phyloP scores from a whole-genome alignment of 345 rosid genomes.

The Laguncularia racemosa region DNA sequence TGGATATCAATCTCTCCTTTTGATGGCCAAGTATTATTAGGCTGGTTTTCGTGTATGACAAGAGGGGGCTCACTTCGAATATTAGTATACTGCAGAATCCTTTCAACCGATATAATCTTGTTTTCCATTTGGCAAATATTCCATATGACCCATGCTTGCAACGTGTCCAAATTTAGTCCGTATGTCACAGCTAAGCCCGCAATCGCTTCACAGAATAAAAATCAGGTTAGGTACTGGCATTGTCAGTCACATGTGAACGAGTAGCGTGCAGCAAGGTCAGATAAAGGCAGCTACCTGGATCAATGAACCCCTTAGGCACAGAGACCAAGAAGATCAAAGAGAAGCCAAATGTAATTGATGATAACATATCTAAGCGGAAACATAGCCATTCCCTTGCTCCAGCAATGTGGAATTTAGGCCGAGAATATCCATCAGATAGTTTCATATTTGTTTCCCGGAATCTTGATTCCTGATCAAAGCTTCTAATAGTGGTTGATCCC shows the following conservation, averaged over 20 bases:
- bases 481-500: constrained; percentile 65
- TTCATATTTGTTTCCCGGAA: constrained; percentile 49
- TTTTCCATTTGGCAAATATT: constrained; percentile 16
- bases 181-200: constrained; percentile 18
- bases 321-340: constrained; percentile 54
- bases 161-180: constrained; percentile 15
- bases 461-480: constrained; percentile 64
- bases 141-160: constrained; percentile 15
- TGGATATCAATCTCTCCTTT: constrained; percentile 49
- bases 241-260: too few species aligned
- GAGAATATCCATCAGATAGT: constrained; percentile 50
- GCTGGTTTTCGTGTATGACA: constrained; percentile 45
- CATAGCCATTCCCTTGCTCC: constrained; percentile 81
- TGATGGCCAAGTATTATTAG: constrained; percentile 59
- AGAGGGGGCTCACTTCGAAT: constrained; percentile 80
- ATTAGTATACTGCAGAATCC: constrained; percentile 46
- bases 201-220: constrained; percentile 5
- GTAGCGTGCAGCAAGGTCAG: too few species aligned
- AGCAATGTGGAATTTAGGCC: constrained; percentile 48
- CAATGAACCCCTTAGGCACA: constrained; percentile 41
- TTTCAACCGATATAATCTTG: constrained; percentile 17
- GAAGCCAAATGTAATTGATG: constrained; percentile 59
- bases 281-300: constrained; percentile 38
- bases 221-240: too few species aligned
- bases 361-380: constrained; percentile 60